Evolutionary conservation across 2,329 filamentous ascomycete genomes (phyloP).

Genomic region (Balansia obtecta): DNA sequence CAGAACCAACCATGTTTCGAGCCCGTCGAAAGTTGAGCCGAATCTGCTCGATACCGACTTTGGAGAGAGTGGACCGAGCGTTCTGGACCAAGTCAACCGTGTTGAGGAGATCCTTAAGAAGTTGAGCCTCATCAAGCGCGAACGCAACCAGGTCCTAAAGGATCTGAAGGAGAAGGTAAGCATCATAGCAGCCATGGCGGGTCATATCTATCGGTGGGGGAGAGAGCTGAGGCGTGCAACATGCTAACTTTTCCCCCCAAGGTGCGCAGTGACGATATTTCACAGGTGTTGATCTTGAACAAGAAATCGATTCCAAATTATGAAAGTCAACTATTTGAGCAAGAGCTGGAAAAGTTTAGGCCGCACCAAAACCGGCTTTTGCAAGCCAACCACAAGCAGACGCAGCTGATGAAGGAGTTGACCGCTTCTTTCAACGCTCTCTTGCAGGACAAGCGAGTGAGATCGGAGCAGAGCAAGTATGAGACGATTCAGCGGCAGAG

Average conservation of each 20-base stretch:
- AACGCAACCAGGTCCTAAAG: conserved; percentile 83
- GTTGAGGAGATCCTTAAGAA: conserved; percentile 89
- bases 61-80: conserved; percentile 64
- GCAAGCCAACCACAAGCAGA: conserved; percentile 92
- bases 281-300: conserved; percentile 91
- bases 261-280: conserved; percentile 95
- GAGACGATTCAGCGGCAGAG: conserved; percentile 77
- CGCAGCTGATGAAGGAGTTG: conserved; percentile 86
- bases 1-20: conserved; percentile 47
- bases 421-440: conserved; percentile 77
- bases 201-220: no score
- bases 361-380: conserved; percentile 83
- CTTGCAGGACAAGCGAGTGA: conserved; percentile 85
- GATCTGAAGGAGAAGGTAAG: conserved; percentile 93
- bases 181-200: no score
- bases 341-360: conserved; percentile 94
- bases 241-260: conserved; percentile 21
- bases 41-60: conserved; percentile 90
- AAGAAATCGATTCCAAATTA: conserved; percentile 93
- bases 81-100: conserved; percentile 76
- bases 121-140: conserved; percentile 81
- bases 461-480: conserved; percentile 90
- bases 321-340: conserved; percentile 84
- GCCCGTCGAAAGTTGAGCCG: conserved; percentile 51
- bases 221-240: background rate